Evolutionary conservation across 352 stramenopile species (phyloP).

Genomic region (Pythium myriotylum): DNA sequence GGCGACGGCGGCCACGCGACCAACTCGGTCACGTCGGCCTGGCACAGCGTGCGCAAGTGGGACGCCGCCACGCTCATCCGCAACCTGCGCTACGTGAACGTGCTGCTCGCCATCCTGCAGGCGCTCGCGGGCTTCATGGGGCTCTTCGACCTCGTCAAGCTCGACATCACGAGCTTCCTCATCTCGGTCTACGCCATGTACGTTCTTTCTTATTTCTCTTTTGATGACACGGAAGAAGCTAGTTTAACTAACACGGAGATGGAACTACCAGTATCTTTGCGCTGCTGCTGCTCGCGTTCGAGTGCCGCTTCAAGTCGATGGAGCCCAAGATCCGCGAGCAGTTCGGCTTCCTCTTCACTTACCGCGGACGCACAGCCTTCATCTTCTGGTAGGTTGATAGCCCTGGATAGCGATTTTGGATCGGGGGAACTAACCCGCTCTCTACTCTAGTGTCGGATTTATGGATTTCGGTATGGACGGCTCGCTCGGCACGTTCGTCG

Average conservation of each 20-base stretch:
- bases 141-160: constrained; percentile 82
- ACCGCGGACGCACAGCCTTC: constrained; percentile 79
- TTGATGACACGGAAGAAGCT: not conserved
- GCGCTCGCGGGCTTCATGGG: constrained; percentile 81
- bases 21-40: constrained; percentile 21
- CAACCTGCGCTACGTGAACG: constrained; percentile 85
- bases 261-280: constrained; percentile 66
- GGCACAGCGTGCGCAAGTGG: constrained; percentile 56
- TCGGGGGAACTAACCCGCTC: not conserved
- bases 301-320: constrained; percentile 89
- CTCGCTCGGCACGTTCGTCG: constrained; percentile 69
- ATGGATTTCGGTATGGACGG: constrained; percentile 89
- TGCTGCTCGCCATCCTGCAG: constrained; percentile 78
- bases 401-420: too few relatives aligned
- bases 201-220: constrained; percentile 9
- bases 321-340: constrained; percentile 83
- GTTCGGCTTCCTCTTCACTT: constrained; percentile 91
- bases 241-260: not conserved
- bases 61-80: constrained; percentile 72
- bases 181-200: constrained; percentile 89
- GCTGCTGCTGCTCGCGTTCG: constrained; percentile 80
- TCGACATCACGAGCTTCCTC: constrained; percentile 88
- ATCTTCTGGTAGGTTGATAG: constrained; percentile 64
- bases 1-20: constrained; percentile 10
- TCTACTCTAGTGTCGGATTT: constrained; percentile 64